Percentiles rank a stretch among this genome's conserved stretches.
phyloP scores from a whole-genome alignment of 2,329 filamentous ascomycete species.

The Diaporthe sp. region DNA sequence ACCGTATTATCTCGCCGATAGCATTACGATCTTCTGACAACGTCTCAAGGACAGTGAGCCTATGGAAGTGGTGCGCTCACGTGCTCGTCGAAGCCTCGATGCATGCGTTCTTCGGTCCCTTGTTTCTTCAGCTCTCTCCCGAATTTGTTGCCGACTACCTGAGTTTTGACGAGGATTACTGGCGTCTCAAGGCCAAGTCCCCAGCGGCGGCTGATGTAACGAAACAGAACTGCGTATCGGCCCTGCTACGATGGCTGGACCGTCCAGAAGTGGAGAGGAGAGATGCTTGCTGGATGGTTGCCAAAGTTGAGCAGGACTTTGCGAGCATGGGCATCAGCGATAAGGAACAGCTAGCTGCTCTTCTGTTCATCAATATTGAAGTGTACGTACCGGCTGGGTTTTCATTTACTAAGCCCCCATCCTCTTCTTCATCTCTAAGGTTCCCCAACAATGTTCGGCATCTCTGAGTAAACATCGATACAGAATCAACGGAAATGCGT shows the following conservation, averaged over 20 bases:
- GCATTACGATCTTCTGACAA: background rate
- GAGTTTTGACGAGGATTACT: background rate
- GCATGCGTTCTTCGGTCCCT: background rate
- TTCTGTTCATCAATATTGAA: background rate
- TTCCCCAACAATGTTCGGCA: too few relatives aligned
- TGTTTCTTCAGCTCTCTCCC: background rate
- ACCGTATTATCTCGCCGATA: background rate
- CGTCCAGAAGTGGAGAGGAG: background rate
- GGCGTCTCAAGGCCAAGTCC: background rate
- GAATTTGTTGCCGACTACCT: background rate
- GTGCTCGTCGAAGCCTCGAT: background rate
- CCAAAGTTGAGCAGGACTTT: background rate
- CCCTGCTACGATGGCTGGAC: background rate
- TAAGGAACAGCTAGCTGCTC: background rate
- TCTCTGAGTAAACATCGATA: background rate
- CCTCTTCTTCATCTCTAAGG: background rate
- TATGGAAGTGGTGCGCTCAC: background rate
- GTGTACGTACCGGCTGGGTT: background rate
- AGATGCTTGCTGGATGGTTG: conserved; percentile 1
- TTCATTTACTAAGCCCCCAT: background rate
- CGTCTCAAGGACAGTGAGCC: background rate
- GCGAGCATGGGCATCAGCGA: background rate
- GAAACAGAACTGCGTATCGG: background rate
- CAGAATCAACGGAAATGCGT: background rate
- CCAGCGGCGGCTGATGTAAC: background rate